Percentiles rank a stretch among this genome's conserved stretches.
These are phyloP conservation scores for Trichoderma guizhouense DNA, from an alignment of 2,329 filamentous ascomycete genomes.

Conservation along the genomic window DNA sequence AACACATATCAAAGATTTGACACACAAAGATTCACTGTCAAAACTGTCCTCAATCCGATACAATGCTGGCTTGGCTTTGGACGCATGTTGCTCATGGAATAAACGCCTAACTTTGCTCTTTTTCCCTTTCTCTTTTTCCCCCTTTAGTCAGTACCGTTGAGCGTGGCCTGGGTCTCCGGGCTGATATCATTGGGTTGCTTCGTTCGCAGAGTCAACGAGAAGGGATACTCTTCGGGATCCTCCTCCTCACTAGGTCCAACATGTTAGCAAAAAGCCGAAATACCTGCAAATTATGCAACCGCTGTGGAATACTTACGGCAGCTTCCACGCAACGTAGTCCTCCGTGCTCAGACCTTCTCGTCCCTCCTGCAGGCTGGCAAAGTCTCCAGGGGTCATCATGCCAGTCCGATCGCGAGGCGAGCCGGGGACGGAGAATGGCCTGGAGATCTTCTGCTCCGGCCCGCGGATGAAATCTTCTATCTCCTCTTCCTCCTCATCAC, in stretches of 20 bases:
- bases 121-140: neutral
- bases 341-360: conserved; percentile 91
- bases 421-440: conserved; percentile 89
- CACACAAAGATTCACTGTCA: neutral
- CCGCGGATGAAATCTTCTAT: conserved; percentile 82
- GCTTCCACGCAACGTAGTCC: conserved; percentile 96
- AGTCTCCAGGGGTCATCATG: conserved; percentile 99
- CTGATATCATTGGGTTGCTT: conserved; percentile 44
- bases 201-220: conserved; percentile 55
- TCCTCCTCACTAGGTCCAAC: conserved; percentile 71
- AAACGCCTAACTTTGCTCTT: neutral
- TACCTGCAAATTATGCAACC: neutral
- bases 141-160: conserved; percentile 22
- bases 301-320: conserved; percentile 69
- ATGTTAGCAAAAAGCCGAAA: conserved; percentile 22
- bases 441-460: conserved; percentile 90
- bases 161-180: conserved; percentile 19
- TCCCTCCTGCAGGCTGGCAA: conserved; percentile 92
- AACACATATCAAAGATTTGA: conserved; percentile 11
- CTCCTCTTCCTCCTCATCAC: conserved; percentile 65
- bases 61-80: conserved; percentile 2
- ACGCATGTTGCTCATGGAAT: neutral
- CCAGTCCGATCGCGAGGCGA: conserved; percentile 86
- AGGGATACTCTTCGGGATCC: conserved; percentile 71
- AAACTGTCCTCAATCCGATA: neutral